Percentiles rank a stretch among this genome's conserved stretches.
These are phyloP conservation scores for Cryphonectria naterciae DNA, from an alignment of 2,329 filamentous ascomycete genomes.

Conservation along the genomic window DNA sequence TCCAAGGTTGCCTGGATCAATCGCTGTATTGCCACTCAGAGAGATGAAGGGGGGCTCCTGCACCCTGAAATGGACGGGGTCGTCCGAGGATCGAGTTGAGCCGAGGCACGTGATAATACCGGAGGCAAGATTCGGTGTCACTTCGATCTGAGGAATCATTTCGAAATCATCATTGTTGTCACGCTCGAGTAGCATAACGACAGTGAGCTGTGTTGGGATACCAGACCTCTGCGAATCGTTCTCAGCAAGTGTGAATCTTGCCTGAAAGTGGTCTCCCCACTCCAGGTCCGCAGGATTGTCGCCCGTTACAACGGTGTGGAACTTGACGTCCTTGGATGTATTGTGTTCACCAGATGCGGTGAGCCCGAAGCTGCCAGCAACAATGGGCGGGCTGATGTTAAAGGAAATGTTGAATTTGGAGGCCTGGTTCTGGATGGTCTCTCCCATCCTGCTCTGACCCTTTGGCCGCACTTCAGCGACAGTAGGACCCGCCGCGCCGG, in stretches of 20 bases:
- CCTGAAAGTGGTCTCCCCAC: slow-evolving; percentile 7
- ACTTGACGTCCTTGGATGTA: not conserved
- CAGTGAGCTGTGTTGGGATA: slow-evolving; percentile 14
- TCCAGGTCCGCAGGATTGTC: slow-evolving; percentile 11
- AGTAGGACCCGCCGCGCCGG: too few relatives aligned
- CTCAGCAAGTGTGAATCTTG: slow-evolving; percentile 11
- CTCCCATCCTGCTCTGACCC: slow-evolving; percentile 7
- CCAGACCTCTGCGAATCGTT: slow-evolving; percentile 8
- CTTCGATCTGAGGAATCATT: slow-evolving; percentile 7
- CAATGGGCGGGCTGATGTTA: not conserved
- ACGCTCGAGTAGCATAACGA: slow-evolving; percentile 9
- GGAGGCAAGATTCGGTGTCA: not conserved
- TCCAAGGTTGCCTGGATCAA: not conserved
- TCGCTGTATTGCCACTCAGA: not conserved
- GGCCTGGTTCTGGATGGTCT: slow-evolving; percentile 9
- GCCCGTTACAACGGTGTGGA: not conserved
- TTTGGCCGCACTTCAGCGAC: not conserved
- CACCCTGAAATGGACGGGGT: not conserved
- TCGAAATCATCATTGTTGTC: slow-evolving; percentile 6
- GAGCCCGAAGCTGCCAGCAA: not conserved
- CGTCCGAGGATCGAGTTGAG: slow-evolving; percentile 2
- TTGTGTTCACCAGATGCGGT: not conserved
- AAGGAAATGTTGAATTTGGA: not conserved
- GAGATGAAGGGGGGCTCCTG: slow-evolving; percentile 2
- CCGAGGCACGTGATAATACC: not conserved